phyloP scores from a whole-genome alignment of 345 rosid genomes.

The Salix exigua region DNA sequence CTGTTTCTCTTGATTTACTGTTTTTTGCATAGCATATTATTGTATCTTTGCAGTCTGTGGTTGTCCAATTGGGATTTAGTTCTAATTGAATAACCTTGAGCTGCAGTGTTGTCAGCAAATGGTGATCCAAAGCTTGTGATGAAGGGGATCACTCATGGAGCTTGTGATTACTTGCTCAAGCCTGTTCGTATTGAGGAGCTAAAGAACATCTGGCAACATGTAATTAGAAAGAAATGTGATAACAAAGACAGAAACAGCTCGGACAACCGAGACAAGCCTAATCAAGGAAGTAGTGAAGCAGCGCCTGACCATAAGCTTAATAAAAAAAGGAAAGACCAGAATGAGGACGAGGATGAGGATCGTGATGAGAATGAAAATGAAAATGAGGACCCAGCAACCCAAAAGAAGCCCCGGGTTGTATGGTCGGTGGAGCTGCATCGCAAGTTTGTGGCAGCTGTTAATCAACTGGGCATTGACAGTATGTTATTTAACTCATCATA shows the following conservation, averaged over 20 bases:
- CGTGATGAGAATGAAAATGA: constrained; percentile 24
- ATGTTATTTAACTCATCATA: constrained; percentile 11
- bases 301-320: constrained; percentile 23
- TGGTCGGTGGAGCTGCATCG: constrained; percentile 37
- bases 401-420: constrained; percentile 36
- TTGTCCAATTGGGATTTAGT: background rate
- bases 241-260: constrained; percentile 16
- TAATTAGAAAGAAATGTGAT: constrained; percentile 25
- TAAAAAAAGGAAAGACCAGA: constrained; percentile 32
- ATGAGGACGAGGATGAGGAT: constrained; percentile 33
- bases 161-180: constrained; percentile 36
- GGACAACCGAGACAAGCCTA: constrained; percentile 20
- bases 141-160: constrained; percentile 40
- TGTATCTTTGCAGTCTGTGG: background rate
- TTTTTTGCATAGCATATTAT: background rate
- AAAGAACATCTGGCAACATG: constrained; percentile 35
- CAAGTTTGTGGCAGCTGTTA: constrained; percentile 33
- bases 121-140: constrained; percentile 37
- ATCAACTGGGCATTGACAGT: constrained; percentile 34
- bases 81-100: background rate
- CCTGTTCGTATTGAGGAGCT: constrained; percentile 35
- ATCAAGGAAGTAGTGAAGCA: constrained; percentile 17
- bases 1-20: background rate
- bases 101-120: constrained; percentile 32
- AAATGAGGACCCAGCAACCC: constrained; percentile 26